A percentile compares a stretch with the other conserved stretches of the same genome.
Conservation (phyloP, 1,284 basidiomycete species). For the Boletellus deceptivus region DNA sequence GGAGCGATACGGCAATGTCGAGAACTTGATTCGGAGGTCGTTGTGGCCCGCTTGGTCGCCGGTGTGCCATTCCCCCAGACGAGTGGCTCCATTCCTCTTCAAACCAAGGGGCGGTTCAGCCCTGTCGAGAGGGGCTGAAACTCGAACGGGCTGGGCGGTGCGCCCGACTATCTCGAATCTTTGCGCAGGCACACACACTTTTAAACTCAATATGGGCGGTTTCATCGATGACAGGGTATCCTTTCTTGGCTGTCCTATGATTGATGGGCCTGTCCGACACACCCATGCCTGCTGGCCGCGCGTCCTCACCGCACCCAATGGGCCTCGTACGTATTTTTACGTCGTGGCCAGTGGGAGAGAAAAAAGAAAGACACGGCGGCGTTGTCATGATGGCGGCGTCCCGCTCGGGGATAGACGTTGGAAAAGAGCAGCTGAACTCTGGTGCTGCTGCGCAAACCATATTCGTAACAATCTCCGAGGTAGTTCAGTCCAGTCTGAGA, state of each 20-base stretch:
- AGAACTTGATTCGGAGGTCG: constrained; percentile 6
- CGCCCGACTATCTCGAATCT: constrained; percentile 6
- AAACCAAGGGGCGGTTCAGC: constrained; percentile 7
- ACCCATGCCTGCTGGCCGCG: not conserved
- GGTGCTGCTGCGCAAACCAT: constrained; percentile 21
- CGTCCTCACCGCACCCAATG: not conserved
- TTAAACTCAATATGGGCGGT: not conserved
- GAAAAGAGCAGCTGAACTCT: constrained; percentile 15
- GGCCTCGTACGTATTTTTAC: constrained; percentile 20
- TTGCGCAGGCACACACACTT: constrained; percentile 8
- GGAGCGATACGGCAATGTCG: constrained; percentile 23
- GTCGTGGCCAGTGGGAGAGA: constrained; percentile 14
- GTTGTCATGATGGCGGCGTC: constrained; percentile 12
- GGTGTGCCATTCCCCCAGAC: not conserved
- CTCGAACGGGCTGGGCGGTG: not conserved
- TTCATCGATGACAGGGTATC: constrained; percentile 9
- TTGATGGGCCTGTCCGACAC: not conserved
- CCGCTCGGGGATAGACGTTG: constrained; percentile 23
- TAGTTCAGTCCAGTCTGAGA: constrained; percentile 20
- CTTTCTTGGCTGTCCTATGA: not conserved
- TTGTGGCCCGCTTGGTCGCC: not conserved
- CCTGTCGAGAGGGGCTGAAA: not conserved
- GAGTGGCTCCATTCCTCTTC: constrained; percentile 19
- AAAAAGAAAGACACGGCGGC: constrained; percentile 1
- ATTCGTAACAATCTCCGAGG: constrained; percentile 28